A percentile compares a stretch with the other conserved stretches of the same genome.
Evolutionary conservation across 2,329 filamentous ascomycete species (phyloP).

Genomic region (Thelonectria discophora): DNA sequence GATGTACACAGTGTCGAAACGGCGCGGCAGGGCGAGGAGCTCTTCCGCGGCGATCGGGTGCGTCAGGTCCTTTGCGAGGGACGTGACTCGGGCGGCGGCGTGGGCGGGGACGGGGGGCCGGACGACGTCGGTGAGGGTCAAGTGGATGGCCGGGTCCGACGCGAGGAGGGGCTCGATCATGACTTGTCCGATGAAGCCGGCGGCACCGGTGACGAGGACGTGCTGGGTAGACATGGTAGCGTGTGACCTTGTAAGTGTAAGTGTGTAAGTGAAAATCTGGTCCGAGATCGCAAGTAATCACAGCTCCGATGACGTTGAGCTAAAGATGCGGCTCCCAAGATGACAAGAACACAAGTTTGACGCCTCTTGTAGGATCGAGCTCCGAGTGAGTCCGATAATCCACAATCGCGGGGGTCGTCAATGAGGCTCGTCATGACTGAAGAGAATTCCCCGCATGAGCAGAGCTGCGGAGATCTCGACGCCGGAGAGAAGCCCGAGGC

Average conservation of each 20-base stretch:
- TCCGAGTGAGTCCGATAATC: slow-evolving; percentile 18
- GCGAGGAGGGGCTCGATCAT: slow-evolving; percentile 65
- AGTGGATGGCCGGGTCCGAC: slow-evolving; percentile 45
- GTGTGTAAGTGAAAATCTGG: background rate
- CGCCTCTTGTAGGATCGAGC: background rate
- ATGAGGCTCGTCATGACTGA: slow-evolving; percentile 9
- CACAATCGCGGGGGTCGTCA: slow-evolving; percentile 29
- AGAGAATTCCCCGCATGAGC: slow-evolving; percentile 29
- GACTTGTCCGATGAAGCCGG: slow-evolving; percentile 71
- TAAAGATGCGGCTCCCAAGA: slow-evolving; percentile 5
- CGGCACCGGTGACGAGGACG: slow-evolving; percentile 70
- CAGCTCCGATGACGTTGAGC: slow-evolving; percentile 5
- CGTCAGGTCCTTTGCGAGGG: slow-evolving; percentile 40
- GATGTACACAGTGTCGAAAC: slow-evolving; percentile 61
- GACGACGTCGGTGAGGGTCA: slow-evolving; percentile 66
- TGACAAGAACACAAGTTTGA: slow-evolving; percentile 1
- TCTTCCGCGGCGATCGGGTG: slow-evolving; percentile 30
- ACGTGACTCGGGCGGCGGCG: slow-evolving; percentile 40
- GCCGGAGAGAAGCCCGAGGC: slow-evolving; percentile 33
- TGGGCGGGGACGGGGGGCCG: slow-evolving; percentile 59
- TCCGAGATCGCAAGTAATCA: slow-evolving; percentile 18
- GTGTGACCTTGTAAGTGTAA: no score
- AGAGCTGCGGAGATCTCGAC: slow-evolving; percentile 26
- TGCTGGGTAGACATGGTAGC: slow-evolving; percentile 29
- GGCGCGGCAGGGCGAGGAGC: slow-evolving; percentile 43